Conservation (phyloP, 2,329 filamentous ascomycete species). For the Colletotrichum sp. region DNA sequence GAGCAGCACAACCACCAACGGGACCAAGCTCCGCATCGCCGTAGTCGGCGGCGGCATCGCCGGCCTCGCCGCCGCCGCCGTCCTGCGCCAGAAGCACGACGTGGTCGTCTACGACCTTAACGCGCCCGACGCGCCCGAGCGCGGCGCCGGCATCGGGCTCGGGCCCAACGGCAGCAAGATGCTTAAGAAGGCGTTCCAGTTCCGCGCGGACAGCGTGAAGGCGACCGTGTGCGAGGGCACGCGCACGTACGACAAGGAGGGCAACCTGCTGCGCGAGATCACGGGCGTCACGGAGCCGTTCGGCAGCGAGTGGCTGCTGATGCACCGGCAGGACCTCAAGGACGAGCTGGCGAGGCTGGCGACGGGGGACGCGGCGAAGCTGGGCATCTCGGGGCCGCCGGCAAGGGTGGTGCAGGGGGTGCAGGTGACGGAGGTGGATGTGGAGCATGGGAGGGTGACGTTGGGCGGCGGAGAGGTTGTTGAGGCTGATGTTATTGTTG, state of each 20-base stretch:
- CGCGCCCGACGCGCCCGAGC: neutral
- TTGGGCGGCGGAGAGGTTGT: neutral
- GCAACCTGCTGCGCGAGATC: constrained; percentile 12
- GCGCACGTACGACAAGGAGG: constrained; percentile 7
- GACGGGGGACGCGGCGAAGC: constrained; percentile 8
- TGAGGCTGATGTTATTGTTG: constrained; percentile 1
- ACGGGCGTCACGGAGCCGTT: constrained; percentile 14
- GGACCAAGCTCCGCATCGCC: neutral
- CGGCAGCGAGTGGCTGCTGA: constrained; percentile 13
- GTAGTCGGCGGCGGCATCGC: constrained; percentile 13
- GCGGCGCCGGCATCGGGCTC: constrained; percentile 10
- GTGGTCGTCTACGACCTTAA: constrained; percentile 10
- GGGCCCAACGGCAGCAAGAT: constrained; percentile 16
- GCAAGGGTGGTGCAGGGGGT: neutral
- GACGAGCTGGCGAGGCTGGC: neutral
- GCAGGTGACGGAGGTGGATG: neutral
- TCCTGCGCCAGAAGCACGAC: constrained; percentile 10
- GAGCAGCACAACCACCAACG: neutral
- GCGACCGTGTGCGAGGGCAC: constrained; percentile 9
- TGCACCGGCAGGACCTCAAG: neutral
- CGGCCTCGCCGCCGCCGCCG: constrained; percentile 7
- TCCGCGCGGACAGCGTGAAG: neutral
- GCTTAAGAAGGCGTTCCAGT: constrained; percentile 11
- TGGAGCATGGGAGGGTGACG: neutral
- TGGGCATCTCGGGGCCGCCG: constrained; percentile 5